Evolutionary conservation across 306 rosid species (phyloP), one percentile per base, ranked within the genome.

Genomic region (Dryas alaskensis): DNA sequence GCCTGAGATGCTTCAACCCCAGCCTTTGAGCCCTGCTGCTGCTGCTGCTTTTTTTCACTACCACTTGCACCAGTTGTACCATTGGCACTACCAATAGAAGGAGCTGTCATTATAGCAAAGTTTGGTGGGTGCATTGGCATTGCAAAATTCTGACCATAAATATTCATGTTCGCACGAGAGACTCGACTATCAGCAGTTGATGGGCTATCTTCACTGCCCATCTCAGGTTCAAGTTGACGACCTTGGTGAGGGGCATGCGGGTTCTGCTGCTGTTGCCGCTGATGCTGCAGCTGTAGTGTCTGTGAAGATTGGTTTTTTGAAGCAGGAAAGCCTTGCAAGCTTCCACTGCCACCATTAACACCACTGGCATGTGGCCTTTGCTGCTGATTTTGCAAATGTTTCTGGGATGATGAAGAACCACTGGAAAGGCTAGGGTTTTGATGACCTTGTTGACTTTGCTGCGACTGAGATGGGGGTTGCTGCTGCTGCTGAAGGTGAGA

Each of bases 181-280:
- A 82, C 75, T 22, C 97, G 85, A 60, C 93, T 90, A 69, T 92
- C 99, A 43, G 96, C 96, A 63, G 92, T 75, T 1, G 93, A 90
- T 0, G 99, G 98, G 83, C 92, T 90, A 54, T 95, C 98, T 83
- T 90, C 99, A 46, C 89, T 69, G 4, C 93, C 92, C 76, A 82
- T 86, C 75, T 95, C 99, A 48, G 91, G 59, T 76, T 95, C 98
- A 53, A 85, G 83, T 69, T 80, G 98, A 73, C 88, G 96, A 48
- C 87, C 79, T 13, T 78, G 86, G 65, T 82, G 92, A 47, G 92
- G 70, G 42, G 69, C 64, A 57, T 85, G 95, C 25, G 85, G 94
- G 59, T 73, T 81, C 70, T 84, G 96, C 64, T 81, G 68, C 65
- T 81, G 87, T 68, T 81, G 91, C 65, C 80, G 86, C 73, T 82